Conservation (phyloP, 345 rosid genomes). For the Boechera stricta region DNA sequence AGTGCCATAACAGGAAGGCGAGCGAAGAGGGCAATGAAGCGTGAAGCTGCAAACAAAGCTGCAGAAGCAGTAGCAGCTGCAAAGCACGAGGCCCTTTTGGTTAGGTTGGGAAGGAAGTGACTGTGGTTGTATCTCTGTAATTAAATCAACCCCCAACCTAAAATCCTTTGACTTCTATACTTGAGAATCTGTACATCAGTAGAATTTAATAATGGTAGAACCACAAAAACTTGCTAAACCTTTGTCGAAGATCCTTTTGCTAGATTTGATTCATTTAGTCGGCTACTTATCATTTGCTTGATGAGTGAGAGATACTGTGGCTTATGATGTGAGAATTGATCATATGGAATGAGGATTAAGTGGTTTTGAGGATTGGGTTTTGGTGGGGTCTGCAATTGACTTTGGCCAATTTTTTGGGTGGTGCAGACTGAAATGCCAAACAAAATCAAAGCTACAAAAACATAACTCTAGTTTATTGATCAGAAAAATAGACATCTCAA, state of each 20-base stretch:
- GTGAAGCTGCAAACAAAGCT: slow-evolving; percentile 87
- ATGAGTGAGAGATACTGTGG: slow-evolving; percentile 8
- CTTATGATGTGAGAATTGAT: background rate
- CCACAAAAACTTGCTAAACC: slow-evolving; percentile 3
- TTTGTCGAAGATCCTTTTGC: slow-evolving; percentile 19
- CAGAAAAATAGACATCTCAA: slow-evolving; percentile 20
- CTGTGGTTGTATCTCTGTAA: slow-evolving; percentile 34
- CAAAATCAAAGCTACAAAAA: slow-evolving; percentile 36
- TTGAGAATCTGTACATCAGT: slow-evolving; percentile 37
- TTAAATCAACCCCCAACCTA: slow-evolving; percentile 25
- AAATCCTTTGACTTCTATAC: slow-evolving; percentile 15
- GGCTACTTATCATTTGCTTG: background rate
- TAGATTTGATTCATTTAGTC: slow-evolving; percentile 15
- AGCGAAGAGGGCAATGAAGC: slow-evolving; percentile 89
- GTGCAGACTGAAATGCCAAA: slow-evolving; percentile 40
- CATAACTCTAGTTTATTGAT: background rate
- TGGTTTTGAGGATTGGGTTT: slow-evolving; percentile 20
- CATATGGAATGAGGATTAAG: slow-evolving; percentile 27
- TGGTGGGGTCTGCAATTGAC: slow-evolving; percentile 42
- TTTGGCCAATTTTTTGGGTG: slow-evolving; percentile 36
- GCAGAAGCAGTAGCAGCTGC: slow-evolving; percentile 62
- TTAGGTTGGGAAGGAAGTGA: slow-evolving; percentile 47
- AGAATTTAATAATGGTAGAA: slow-evolving; percentile 42
- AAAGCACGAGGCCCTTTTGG: slow-evolving; percentile 48
- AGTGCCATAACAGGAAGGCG: slow-evolving; percentile 67